Evolutionary conservation across 306 rosid species (phyloP), one percentile per base, ranked within the genome.

Genomic region (Canavalia gladiata): DNA sequence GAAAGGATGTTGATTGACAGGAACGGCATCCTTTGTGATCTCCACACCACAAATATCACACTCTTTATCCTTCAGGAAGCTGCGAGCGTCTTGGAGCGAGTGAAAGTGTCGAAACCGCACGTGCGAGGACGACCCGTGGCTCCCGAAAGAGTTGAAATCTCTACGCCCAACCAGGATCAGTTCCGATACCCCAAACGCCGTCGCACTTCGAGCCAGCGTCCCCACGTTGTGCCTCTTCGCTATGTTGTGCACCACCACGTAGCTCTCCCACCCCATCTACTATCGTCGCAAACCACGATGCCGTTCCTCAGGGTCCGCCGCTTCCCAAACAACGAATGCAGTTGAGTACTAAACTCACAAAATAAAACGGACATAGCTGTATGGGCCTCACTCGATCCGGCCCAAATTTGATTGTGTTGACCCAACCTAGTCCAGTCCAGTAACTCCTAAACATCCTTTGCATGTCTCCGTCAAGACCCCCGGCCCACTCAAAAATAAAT

Each of bases 11-110:
- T 81, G 88, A 85, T 92, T 90, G 30, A 95, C 91, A 3, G 98
- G 94, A 65, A 77, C 49, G 6, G 99, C 94, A 69, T 90, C 80
- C 58, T 87, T 88, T 6, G 97, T 86, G 70, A 95, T 93, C 91
- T 95, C 99, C 34, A 95, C 99, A 1, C 98, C 99, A 41, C 97
- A 95, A 18, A 95, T 92, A 70, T 95, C 98, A 55, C 93, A 93
- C 68, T 87, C 94, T 72, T 79, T 92, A 9, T 91, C 97, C 88
- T 95, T 89, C 71, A 95, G 94, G 75, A 85, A 92, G 34, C 28
- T 78, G 37, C 87, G 93, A 29, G 98, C 94, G 7, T 95, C 98
- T 46, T 74, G 74, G 39, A 93, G 97, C 45, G 99, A 92, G 45
- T 93, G 94, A 45, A 95, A 93, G 86, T 91, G 99, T 62, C 98